phyloP scores from a whole-genome alignment of 1,139 yeast genomes.

The Candida tetrigidarum region DNA sequence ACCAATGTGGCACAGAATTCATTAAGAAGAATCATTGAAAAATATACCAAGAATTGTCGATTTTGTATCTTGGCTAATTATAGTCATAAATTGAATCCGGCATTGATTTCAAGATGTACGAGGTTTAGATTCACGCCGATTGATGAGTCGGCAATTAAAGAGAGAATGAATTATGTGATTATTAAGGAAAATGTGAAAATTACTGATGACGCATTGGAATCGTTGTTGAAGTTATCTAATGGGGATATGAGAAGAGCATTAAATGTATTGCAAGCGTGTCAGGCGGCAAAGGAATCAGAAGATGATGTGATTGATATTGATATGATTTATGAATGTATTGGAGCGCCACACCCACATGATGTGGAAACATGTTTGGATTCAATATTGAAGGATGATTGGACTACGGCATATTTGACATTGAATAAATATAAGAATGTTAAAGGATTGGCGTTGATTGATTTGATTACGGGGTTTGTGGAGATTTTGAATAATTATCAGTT shows the following conservation, averaged over 20 bases:
- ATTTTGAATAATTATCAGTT: slow-evolving; percentile 71
- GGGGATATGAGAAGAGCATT: slow-evolving; percentile 98
- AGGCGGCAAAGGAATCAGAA: slow-evolving; percentile 59
- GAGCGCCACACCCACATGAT: slow-evolving; percentile 92
- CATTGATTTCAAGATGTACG: slow-evolving; percentile 92
- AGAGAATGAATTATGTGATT: slow-evolving; percentile 70
- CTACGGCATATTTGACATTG: slow-evolving; percentile 71
- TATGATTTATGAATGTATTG: slow-evolving; percentile 92
- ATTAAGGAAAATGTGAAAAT: slow-evolving; percentile 67
- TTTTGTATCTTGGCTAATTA: slow-evolving; percentile 97
- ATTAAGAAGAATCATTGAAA: slow-evolving; percentile 87
- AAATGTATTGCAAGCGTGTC: slow-evolving; percentile 93
- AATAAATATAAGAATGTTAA: slow-evolving; percentile 63
- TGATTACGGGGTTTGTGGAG: slow-evolving; percentile 75
- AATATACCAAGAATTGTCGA: slow-evolving; percentile 91
- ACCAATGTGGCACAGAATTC: slow-evolving; percentile 96
- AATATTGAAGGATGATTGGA: slow-evolving; percentile 87
- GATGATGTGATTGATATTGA: slow-evolving; percentile 61
- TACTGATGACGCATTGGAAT: slow-evolving; percentile 58
- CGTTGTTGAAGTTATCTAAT: slow-evolving; percentile 70
- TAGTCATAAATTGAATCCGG: slow-evolving; percentile 95
- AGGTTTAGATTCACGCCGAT: slow-evolving; percentile 92
- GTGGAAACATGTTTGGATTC: slow-evolving; percentile 75
- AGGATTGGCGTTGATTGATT: slow-evolving; percentile 89
- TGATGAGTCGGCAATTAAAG: slow-evolving; percentile 64